Percentiles rank a stretch among this genome's conserved stretches.
Conservation (phyloP, 2,329 filamentous ascomycete species). For the Penicillium sp. region DNA sequence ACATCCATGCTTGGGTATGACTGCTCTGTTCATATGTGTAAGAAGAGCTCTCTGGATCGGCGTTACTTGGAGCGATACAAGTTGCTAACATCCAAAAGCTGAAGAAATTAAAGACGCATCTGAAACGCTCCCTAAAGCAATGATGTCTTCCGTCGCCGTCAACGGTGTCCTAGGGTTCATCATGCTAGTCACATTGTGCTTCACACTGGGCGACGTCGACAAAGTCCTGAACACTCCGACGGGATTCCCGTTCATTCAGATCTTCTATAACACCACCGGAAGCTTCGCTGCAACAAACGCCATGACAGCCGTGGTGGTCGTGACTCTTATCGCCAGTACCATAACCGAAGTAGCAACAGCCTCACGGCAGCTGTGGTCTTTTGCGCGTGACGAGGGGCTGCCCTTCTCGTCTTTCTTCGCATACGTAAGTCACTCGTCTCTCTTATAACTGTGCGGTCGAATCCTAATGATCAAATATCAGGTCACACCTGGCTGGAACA, state of each 20-base stretch:
- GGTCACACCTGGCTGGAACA: constrained; percentile 39
- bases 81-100: constrained; percentile 24
- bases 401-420: constrained; percentile 40
- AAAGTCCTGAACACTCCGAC: constrained; percentile 46
- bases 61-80: background rate
- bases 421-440: constrained; percentile 29
- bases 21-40: constrained; percentile 47
- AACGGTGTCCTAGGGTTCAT: constrained; percentile 54
- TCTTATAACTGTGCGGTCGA: too few species aligned
- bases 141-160: constrained; percentile 49
- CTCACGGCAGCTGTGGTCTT: constrained; percentile 56
- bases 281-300: constrained; percentile 49
- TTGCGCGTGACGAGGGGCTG: constrained; percentile 44
- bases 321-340: constrained; percentile 49
- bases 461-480: constrained; percentile 14
- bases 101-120: constrained; percentile 48
- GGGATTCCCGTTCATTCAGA: constrained; percentile 57
- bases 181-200: constrained; percentile 56
- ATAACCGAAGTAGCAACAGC: constrained; percentile 56
- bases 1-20: constrained; percentile 43
- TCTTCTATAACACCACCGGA: constrained; percentile 52
- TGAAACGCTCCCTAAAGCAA: constrained; percentile 49
- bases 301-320: constrained; percentile 50
- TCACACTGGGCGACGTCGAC: constrained; percentile 51
- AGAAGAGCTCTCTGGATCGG: constrained; percentile 10